Evolutionary conservation across 2,329 filamentous ascomycete species (phyloP), one percentile per base, ranked within the genome.

Genomic region (Penicillium hesseltinei): DNA sequence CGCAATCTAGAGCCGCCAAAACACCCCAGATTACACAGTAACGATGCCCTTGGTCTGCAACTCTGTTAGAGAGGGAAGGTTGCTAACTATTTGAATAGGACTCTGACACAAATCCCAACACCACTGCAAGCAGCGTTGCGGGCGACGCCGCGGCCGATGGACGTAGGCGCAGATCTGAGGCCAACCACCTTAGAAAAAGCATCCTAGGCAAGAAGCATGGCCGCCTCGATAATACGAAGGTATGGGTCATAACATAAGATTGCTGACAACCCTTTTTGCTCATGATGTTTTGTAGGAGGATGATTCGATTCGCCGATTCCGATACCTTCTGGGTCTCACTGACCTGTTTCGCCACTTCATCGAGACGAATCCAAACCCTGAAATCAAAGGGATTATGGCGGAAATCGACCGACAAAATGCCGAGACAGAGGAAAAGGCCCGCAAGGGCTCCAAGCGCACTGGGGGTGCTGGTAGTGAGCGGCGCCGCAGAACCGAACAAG

Each of bases 341-440:
- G 94, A 99, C 70, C 82, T 99, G 21, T 99, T 99, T 80, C 91
- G 95, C 63, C 94, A 99, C 77, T 99, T 99, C 75, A 99, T 99
- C 77, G 92, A 97, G 72, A 91, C 92, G 9, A 99, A 97, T 71
- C 93, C 92, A 5, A 92, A 99, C 71, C 93, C 94, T 17, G 91
- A 90, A 68, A 94, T 97, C 69, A 90, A 93, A 68, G 90, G 96
- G 57, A 91, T 97, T 66, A 94, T 97, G 83, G 84, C 85, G 50
- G 91, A 97, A 75, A 97, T 97, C 69, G 94, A 99, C 75, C 88
- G 91, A 46, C 92, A 96, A 73, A 95, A 97, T 73, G 87, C 84
- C 13, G 90, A 85, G 62, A 78, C 92, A 65, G 84, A 86, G 31
- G 80, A 81, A 39, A 88, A 83, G 62, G 82, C 82, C 10, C 91